These are phyloP conservation scores for Psidium guajava DNA, from an alignment of 345 rosid species.

Conservation along the genomic window DNA sequence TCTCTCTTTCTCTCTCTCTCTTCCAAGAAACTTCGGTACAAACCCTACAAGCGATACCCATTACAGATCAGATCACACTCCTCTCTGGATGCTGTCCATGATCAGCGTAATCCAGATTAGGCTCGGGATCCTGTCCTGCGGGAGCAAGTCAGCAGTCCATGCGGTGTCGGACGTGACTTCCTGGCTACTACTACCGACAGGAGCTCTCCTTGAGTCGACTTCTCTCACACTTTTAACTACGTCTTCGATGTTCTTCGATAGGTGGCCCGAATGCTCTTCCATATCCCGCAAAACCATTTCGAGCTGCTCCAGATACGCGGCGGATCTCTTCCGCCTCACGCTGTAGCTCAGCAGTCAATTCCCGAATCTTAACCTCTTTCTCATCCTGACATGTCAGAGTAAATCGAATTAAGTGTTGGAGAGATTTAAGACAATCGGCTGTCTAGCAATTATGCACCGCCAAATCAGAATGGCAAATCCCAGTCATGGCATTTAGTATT, in stretches of 20 bases:
- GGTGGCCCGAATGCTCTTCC: constrained; percentile 50
- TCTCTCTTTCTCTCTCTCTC: background rate
- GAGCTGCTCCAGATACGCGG: constrained; percentile 43
- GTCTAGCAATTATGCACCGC: background rate
- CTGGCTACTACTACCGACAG: constrained; percentile 2
- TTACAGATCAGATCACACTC: background rate
- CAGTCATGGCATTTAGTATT: background rate
- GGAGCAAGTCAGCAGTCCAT: constrained; percentile 53
- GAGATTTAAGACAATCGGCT: background rate
- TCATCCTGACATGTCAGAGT: constrained; percentile 26
- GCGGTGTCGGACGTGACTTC: constrained; percentile 11
- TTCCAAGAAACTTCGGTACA: background rate
- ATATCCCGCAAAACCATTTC: constrained; percentile 34
- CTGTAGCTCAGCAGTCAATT: constrained; percentile 42
- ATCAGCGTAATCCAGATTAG: constrained; percentile 80
- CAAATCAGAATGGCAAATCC: background rate
- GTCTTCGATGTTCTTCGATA: constrained; percentile 39
- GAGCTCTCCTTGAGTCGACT: constrained; percentile 13
- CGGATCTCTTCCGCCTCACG: constrained; percentile 39
- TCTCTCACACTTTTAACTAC: constrained; percentile 29
- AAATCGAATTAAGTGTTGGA: background rate
- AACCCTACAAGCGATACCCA: background rate
- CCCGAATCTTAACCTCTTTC: constrained; percentile 41
- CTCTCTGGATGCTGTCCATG: constrained; percentile 59
- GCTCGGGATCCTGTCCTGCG: constrained; percentile 80